phyloP scores from a whole-genome alignment of 768 basidiomycete genomes.

The Tylopilus rubrobrunneus region DNA sequence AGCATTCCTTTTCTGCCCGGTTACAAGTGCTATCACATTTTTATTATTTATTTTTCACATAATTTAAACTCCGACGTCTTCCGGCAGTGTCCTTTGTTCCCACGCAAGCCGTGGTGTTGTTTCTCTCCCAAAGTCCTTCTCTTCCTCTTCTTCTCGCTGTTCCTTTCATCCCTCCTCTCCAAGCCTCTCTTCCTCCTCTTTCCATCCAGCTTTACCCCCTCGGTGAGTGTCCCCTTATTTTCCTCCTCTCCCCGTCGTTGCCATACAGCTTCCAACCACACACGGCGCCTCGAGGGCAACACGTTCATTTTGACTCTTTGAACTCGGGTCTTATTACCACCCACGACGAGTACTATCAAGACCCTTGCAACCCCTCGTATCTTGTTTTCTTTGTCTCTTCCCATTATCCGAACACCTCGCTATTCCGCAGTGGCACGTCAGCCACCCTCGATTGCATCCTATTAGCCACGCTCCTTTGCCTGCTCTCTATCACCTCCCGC shows the following conservation, averaged over 20 bases:
- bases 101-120: slow-evolving; percentile 43
- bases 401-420: not conserved
- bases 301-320: slow-evolving; percentile 21
- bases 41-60: too few species aligned
- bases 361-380: not conserved
- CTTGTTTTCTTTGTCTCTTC: not conserved
- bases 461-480: slow-evolving; percentile 28
- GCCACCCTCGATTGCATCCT: slow-evolving; percentile 34
- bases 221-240: slow-evolving; percentile 21
- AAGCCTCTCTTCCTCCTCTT: slow-evolving; percentile 12
- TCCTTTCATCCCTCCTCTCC: slow-evolving; percentile 25
- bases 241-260: not conserved
- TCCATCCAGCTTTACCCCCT: slow-evolving; percentile 7
- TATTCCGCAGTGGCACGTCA: slow-evolving; percentile 21
- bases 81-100: slow-evolving; percentile 16
- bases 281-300: slow-evolving; percentile 28
- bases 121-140: slow-evolving; percentile 18
- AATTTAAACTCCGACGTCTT: slow-evolving; percentile 44
- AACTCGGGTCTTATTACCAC: slow-evolving; percentile 2
- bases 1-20: too few species aligned
- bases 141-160: slow-evolving; percentile 29
- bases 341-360: slow-evolving; percentile 3
- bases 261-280: slow-evolving; percentile 10
- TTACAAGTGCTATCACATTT: too few species aligned
- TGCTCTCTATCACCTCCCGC: slow-evolving; percentile 21